Base-by-base conservation (phyloP, 2,329 filamentous ascomycete genomes). In the Cladorrhinum sp. region DNA sequence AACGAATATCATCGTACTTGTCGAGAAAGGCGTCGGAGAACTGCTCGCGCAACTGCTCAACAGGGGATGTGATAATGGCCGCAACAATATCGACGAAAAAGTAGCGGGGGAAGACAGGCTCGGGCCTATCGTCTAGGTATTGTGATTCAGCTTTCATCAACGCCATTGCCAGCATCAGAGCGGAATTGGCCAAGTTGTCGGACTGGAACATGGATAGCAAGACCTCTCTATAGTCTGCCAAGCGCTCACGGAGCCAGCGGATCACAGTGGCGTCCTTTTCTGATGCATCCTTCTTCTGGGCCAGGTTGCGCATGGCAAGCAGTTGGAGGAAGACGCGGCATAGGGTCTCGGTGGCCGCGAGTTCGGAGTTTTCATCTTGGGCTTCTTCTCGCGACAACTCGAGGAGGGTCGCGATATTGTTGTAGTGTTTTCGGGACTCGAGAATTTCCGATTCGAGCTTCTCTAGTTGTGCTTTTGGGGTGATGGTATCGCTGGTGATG, bases 391-490 rank as follows among this genome's bases (percentile, higher is more conserved):
- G 73, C 39, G 86, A 75, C 69, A 86, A 82, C 48, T 82, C 81
- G 51, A 96, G 79, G 39, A 98, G 77, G 10, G 82, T 84, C 7
- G 86, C 82, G 70, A 98, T 94, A 72, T 96, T 92, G 79, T 96
- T 96, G 81, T 96, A 96, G 76, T 96, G 85, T 74, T 92, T 91
- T 71, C 87, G 90, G 55, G 92, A 96, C 74, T 95, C 88, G 64
- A 92, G 77, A 59, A 98, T 92, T 60, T 90, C 88, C 65, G 85
- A 81, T 77, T 97, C 93, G 58, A 97, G 82, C 58, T 85, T 77
- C 48, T 94, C 76, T 62, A 96, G 90, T 64, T 86, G 83, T 59
- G 84, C 81, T 71, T 88, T 83, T 51, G 79, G 73, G 70, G 12
- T 46, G n/a, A 46, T 21, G n/a, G 16, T 18, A 3, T 86, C 82